Base-by-base conservation (phyloP, 1,139 yeast genomes). In the Blastobotrys raffinosifermentans region DNA sequence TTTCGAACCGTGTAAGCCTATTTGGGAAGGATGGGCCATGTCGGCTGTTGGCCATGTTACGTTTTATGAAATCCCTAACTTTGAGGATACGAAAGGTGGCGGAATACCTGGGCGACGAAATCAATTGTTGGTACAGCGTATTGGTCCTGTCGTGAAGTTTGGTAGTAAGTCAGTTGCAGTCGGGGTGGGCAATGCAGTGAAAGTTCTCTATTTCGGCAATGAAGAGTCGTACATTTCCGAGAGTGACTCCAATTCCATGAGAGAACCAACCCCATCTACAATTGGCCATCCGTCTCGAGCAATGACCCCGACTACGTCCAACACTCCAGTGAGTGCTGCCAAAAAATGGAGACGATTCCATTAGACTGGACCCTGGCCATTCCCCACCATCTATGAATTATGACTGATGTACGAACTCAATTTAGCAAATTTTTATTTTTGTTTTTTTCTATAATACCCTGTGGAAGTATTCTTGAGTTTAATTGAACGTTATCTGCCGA, bases 1-100 rank as follows among this genome's bases (percentile, higher is more conserved):
- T n/a, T n/a, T n/a, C n/a, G n/a, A n/a, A n/a, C 55, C 52, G 6
- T 38, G 56, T 21, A 46, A 46, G 19, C 53, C 43, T 11, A 52
- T 73, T 4, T 83, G 93, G 89, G 87, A 82, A 57, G 94, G 93
- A 0, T 85, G 86, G 72, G 78, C 86, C 1, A 73, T 85, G 64
- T 69, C 73, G 3, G 74, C 76, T 17, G 72, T 72, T 42, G 94
- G 94, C 0, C 70, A 70, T 33, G 67, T 80, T 11, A 64, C 72
- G 13, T 69, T 67, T 38, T 81, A 80, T 53, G 74, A 73, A 34
- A 73, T 82, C 34, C 91, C 91, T 1, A 67, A 67, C 31, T 62
- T 64, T 6, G 59, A 63, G n/a, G 45, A 35, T 29, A 23, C 32
- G 14, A 32, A 32, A 17, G 38, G 34, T 26, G 36, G 30, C 7